Base-by-base conservation (phyloP, 306 rosid genomes). In the Echinosophora koreensis region DNA sequence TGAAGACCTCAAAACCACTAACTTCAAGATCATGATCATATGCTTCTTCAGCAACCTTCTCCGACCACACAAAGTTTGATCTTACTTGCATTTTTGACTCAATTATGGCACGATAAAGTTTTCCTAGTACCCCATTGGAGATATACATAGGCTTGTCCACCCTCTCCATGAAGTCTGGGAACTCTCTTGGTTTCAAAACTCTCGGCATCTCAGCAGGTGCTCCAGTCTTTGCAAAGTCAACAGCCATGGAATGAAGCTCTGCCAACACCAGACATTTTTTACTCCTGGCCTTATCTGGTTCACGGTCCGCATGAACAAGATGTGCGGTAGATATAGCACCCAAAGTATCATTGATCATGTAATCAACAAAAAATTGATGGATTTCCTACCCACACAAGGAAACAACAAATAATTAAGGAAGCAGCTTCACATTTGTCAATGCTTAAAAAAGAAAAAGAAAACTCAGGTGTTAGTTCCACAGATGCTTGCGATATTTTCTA, bases 321-420 rank as follows among this genome's bases (percentile, higher is more conserved):
- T 95, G 98, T 8, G 97, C 98, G 0, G 97, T 92, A 18, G 97
- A 92, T 86, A 95, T 95, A 68, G 96, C 95, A 51, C 98, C 98
- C 87, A 95, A 83, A 44, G 89, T 87, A 82, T 95, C 98, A 34
- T 88, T 92, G 87, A 95, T 90, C 97, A 95, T 90, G 84, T 95
- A 95, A 78, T 90, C 96, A 54, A 90, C 97, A 70, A 95, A 95
- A 46, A 95, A 95, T 39, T 89, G 87, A 6, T 90, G 97, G 81
- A 95, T 89, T 87, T 95, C 97, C 98, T 95, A 87, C 50, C 68
- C 30, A 34, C 34, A 62, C n/a, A 59, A 5, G 71, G 71, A 61
- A 60, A 75, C 60, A 75, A 37, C 61, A 76, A 32, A 77, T 77
- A 52, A 69, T 30, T 30, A 30, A 30, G 32, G 74, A 22, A 82